Evolutionary conservation across 2,329 filamentous ascomycete genomes (phyloP).

Genomic region (Lecanicillium sp.): DNA sequence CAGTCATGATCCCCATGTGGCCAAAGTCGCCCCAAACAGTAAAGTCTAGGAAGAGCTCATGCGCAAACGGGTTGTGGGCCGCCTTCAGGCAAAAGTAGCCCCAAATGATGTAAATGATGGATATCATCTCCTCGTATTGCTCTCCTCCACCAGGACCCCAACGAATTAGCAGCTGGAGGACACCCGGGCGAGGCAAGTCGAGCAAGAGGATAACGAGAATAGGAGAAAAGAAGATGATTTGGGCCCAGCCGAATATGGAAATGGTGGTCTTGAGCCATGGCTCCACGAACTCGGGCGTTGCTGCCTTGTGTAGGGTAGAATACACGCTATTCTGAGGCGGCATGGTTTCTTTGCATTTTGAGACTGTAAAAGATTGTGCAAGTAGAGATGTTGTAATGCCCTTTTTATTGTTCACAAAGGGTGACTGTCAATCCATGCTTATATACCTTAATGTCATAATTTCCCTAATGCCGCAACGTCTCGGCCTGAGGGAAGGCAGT

Average conservation of each 20-base stretch:
- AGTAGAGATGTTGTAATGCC: too few species aligned
- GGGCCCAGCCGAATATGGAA: not conserved
- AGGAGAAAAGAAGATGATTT: conserved; percentile 1
- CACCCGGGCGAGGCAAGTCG: not conserved
- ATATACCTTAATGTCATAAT: too few species aligned
- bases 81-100: conserved; percentile 1
- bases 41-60: conserved; percentile 3
- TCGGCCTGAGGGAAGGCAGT: too few species aligned
- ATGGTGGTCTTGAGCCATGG: conserved; percentile 1
- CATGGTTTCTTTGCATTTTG: too few species aligned
- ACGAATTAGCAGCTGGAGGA: not conserved
- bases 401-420: too few species aligned
- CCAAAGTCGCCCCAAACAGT: conserved; percentile 1
- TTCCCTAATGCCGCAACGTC: too few species aligned
- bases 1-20: conserved; percentile 5
- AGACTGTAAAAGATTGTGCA: too few species aligned
- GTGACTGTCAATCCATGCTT: too few species aligned
- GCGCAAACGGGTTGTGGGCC: not conserved
- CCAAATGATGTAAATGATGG: conserved; percentile 2
- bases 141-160: conserved; percentile 5
- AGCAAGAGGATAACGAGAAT: not conserved
- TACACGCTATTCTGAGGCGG: not conserved
- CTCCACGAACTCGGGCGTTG: conserved; percentile 1
- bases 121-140: conserved; percentile 8
- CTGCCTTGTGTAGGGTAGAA: not conserved